Base-by-base conservation (phyloP, 805 yeast genomes). In the Zygoascus tannicola region DNA sequence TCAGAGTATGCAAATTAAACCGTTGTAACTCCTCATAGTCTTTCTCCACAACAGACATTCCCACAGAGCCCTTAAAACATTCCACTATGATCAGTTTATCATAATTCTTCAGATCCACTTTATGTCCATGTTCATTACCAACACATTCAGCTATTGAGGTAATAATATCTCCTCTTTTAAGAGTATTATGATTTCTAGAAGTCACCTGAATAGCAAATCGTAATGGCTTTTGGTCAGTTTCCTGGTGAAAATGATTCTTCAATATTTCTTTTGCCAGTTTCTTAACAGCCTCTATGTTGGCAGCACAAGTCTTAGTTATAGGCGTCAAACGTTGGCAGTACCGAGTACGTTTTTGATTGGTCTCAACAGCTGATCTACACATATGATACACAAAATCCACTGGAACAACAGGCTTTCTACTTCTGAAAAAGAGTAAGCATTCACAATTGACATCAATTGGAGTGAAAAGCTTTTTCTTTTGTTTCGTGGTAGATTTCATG, bases 51-150 rank as follows among this genome's bases (percentile, higher is more conserved):
- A 87, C 90, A 51, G 92, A 71, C 75, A 85, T 78, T 4, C 98
- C 98, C 28, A 92, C 73, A 49, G 84, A 83, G 50, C 77, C 82
- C 66, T 88, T 90, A 65, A 81, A 90, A 58, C 96, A 84, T 60
- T 86, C 95, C 2, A 92, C 82, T 42, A 90, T 58, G 39, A 92
- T 75, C 53, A 92, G 66, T 56, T 80, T 79, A 48, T 88, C 94
- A 56, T 76, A 85, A 10, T 76, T 64, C 55, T 85, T 84, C 60
- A 92, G 71, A 58, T 87, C 94, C 14, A 92, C 94, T 30, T 64
- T 67, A 59, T 86, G 95, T 2, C 80, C 80, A 49, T 75, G 73
- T 4, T 76, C 80, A 38, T 73, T 68, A 1, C 90, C 90, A 0
- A 85, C 87, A 36, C 73, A 64, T 23, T 73, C 76, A 3, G 94